phyloP scores from a whole-genome alignment of 345 rosid species.

The Noccaea bulbosa region DNA sequence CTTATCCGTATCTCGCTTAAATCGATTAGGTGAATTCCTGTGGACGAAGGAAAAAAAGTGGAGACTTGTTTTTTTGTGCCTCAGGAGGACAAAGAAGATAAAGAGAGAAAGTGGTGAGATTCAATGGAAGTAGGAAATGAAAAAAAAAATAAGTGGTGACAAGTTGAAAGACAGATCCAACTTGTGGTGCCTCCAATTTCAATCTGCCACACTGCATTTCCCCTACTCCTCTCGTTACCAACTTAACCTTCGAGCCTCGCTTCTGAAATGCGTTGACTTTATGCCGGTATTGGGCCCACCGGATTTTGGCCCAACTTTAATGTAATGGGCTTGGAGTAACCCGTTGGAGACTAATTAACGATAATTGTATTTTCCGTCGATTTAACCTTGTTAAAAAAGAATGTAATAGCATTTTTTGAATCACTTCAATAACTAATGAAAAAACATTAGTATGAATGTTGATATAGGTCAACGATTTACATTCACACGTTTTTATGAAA shows the following conservation, averaged over 20 bases:
- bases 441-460: no score
- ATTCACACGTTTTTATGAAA: constrained; percentile 5
- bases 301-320: neutral
- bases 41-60: constrained; percentile 11
- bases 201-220: neutral
- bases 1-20: constrained; percentile 32
- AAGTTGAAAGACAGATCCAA: constrained; percentile 15
- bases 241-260: neutral
- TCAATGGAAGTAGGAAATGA: constrained; percentile 26
- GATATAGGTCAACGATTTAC: constrained; percentile 18
- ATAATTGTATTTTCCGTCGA: no score
- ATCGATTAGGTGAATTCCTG: neutral
- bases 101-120: constrained; percentile 34
- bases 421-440: neutral
- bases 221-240: neutral
- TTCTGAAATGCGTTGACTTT: constrained; percentile 11
- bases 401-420: neutral
- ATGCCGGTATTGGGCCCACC: constrained; percentile 1
- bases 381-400: no score
- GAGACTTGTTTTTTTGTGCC: constrained; percentile 31
- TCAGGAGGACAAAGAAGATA: constrained; percentile 19
- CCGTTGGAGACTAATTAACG: no score
- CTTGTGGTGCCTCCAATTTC: neutral
- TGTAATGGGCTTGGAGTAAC: neutral
- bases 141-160: neutral